Percentiles rank a stretch among this genome's conserved stretches.
These are phyloP conservation scores for Castanea mollissima DNA, from an alignment of 306 rosid genomes.

Conservation along the genomic window DNA sequence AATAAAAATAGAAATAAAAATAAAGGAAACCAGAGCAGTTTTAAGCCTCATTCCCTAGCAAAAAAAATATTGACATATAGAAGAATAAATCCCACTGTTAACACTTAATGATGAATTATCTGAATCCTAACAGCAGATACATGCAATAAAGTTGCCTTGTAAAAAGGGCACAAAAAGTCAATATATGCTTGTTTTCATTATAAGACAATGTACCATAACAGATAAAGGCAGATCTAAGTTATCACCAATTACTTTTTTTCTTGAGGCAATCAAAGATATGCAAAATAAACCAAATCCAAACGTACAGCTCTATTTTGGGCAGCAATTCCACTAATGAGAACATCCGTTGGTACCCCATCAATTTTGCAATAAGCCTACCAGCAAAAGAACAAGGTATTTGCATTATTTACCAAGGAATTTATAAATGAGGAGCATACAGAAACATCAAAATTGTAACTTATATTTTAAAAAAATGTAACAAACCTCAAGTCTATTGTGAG, in stretches of 20 bases:
- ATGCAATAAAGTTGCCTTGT: background rate
- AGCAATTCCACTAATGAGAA: slow-evolving; percentile 60
- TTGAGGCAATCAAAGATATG: background rate
- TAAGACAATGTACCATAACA: background rate
- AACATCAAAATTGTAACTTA: background rate
- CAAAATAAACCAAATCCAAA: slow-evolving; percentile 18
- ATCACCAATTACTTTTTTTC: background rate
- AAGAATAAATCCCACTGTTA: slow-evolving; percentile 15
- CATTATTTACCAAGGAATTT: background rate
- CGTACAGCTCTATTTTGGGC: slow-evolving; percentile 98
- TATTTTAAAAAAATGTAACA: background rate
- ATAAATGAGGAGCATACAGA: slow-evolving; percentile 8
- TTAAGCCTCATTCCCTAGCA: slow-evolving; percentile 16
- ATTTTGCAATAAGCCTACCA: slow-evolving; percentile 82
- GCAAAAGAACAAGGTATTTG: background rate
- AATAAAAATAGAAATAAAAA: background rate
- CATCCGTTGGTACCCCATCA: slow-evolving; percentile 75
- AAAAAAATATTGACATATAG: slow-evolving; percentile 6
- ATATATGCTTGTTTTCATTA: background rate
- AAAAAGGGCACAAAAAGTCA: background rate
- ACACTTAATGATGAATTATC: background rate
- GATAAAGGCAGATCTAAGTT: background rate
- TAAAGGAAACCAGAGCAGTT: slow-evolving; percentile 16
- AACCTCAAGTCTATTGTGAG: slow-evolving; percentile 82
- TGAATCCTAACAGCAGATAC: background rate